Base-by-base conservation (phyloP, 73 alveolate species). In the Stentor roeselii region DNA sequence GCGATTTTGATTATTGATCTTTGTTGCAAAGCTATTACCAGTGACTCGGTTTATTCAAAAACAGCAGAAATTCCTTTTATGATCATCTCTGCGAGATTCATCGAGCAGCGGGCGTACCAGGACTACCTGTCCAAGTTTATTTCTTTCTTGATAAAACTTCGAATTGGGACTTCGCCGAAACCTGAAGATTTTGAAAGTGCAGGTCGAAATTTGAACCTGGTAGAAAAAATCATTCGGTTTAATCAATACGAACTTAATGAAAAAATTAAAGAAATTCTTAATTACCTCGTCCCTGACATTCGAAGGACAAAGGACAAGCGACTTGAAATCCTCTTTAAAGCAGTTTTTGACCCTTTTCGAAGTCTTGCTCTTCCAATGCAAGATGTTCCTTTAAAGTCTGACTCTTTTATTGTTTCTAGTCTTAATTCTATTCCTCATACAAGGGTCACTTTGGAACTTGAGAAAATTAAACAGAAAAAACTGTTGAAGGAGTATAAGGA, bases 11-110 rank as follows among this genome's bases (percentile, higher is more conserved):
- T 67, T 1, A 2, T 67, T 30, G 99, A 97, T 91, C 60, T 96
- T 21, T 82, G 96, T 40, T 98, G 98, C 0, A 96, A 96, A 88
- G 90, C 95, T 38, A 96, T 92, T 87, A 86, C 93, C 41, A 90
- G 93, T 84, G 95, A 93, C 60, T 87, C 90, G 41, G 60, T 90
- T 2, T 91, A 88, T 78, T 85, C 96, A 15, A 86, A 90, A 30
- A 89, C 95, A 11, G 93, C 97, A 3, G 82, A 90, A 6, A 91
- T 92, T 32, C 96, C 97, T 3, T 82, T 95, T 37, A 88, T 95
- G 75, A 76, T 88, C 61, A 75, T 95, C 0, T 82, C 91, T 78
- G 88, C 93, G n/a, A 89, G 97, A 60, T 93, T 78, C 78, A 87
- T 87, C 3, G 86, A 86, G 35, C 6, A 50, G 21, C 30, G 21